Evolutionary conservation across 2,329 filamentous ascomycete genomes (phyloP).

Genomic region (Penicillium glabrum): DNA sequence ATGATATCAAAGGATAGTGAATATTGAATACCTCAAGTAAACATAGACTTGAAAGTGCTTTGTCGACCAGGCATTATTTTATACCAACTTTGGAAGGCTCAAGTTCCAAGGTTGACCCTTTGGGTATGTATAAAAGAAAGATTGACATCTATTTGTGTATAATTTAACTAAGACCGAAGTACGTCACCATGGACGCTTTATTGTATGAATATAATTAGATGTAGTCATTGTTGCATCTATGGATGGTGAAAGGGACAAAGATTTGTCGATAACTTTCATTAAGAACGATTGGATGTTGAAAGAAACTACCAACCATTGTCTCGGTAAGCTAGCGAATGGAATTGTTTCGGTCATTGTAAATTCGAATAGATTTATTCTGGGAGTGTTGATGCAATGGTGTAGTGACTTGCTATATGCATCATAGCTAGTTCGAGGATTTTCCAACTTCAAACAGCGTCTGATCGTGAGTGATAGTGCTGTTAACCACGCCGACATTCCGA

Average conservation of each 20-base stretch:
- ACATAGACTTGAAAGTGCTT: neutral
- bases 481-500: neutral
- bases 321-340: neutral
- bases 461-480: neutral
- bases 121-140: neutral
- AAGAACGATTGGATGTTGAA: neutral
- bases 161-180: neutral
- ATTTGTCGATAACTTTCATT: neutral
- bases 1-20: neutral
- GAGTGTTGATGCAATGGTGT: neutral
- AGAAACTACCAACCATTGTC: neutral
- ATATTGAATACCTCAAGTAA: neutral
- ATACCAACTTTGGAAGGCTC: no score
- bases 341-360: neutral
- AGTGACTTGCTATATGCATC: neutral
- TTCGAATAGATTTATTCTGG: neutral
- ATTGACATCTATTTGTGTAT: neutral
- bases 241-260: neutral
- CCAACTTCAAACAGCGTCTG: neutral
- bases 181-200: neutral
- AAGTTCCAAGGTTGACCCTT: neutral
- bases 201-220: neutral
- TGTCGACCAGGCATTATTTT: neutral
- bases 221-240: neutral
- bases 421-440: neutral